A percentile compares a stretch with the other conserved stretches of the same genome.
These are phyloP conservation scores for Ophiocordyceps australis DNA, from an alignment of 2,329 filamentous ascomycete species.

Conservation along the genomic window DNA sequence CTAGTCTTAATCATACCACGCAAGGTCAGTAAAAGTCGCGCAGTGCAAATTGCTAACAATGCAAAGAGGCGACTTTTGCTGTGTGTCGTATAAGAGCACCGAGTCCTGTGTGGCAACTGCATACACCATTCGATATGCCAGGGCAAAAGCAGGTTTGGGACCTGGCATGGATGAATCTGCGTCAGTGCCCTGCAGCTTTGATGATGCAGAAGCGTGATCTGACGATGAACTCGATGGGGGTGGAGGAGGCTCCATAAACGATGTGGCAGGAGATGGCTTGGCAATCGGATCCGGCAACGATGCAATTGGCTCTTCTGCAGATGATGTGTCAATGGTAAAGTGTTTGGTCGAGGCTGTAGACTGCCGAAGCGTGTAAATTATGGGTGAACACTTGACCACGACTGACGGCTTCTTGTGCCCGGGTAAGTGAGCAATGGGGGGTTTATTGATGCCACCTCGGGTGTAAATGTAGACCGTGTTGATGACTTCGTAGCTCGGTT, in stretches of 20 bases:
- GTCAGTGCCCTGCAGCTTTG: slow-evolving; percentile 27
- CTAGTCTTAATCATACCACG: slow-evolving; percentile 65
- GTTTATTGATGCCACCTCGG: slow-evolving; percentile 87
- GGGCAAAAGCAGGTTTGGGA: slow-evolving; percentile 55
- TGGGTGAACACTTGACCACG: slow-evolving; percentile 82
- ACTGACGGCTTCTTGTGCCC: slow-evolving; percentile 98
- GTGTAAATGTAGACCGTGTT: slow-evolving; percentile 99
- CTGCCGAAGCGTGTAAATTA: slow-evolving; percentile 69
- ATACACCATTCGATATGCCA: slow-evolving; percentile 90
- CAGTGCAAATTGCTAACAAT: slow-evolving; percentile 95
- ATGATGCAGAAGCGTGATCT: slow-evolving; percentile 29
- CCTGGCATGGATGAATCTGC: slow-evolving; percentile 32
- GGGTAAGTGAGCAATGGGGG: slow-evolving; percentile 83
- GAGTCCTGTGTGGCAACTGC: slow-evolving; percentile 95
- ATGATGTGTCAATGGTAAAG: slow-evolving; percentile 90
- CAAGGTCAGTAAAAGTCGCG: slow-evolving; percentile 89
- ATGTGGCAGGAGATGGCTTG: slow-evolving; percentile 34
- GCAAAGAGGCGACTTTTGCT: slow-evolving; percentile 84
- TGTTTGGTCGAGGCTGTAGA: slow-evolving; percentile 54
- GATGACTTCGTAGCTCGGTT: slow-evolving; percentile 67
- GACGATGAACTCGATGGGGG: slow-evolving; percentile 32
- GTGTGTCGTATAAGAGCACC: slow-evolving; percentile 88
- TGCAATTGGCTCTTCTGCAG: slow-evolving; percentile 65
- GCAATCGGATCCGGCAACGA: slow-evolving; percentile 69
- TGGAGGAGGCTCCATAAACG: slow-evolving; percentile 72